phyloP scores from a whole-genome alignment of 2,329 filamentous ascomycete genomes.

The Trichoderma asperellum region DNA sequence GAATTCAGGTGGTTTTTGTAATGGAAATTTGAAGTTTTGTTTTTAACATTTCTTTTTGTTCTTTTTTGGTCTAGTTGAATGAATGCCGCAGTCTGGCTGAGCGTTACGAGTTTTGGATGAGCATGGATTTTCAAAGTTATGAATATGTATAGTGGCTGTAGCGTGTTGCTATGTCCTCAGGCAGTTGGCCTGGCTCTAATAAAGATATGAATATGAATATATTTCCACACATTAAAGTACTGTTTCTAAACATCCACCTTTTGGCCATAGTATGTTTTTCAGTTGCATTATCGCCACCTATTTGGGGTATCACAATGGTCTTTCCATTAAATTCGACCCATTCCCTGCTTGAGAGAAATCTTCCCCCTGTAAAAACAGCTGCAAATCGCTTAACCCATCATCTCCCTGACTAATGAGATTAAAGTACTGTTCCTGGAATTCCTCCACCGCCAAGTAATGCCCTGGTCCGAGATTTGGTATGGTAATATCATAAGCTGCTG shows the following conservation, averaged over 20 bases:
- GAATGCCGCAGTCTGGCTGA: background rate
- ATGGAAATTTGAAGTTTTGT: background rate
- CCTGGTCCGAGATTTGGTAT: constrained; percentile 16
- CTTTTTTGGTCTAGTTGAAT: background rate
- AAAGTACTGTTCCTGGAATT: constrained; percentile 43
- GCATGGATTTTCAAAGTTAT: constrained; percentile 3
- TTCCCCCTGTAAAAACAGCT: constrained; percentile 41
- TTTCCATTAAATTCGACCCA: constrained; percentile 1
- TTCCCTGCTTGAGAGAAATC: constrained; percentile 36
- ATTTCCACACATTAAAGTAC: background rate
- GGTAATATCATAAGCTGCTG: background rate
- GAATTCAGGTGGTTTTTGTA: constrained; percentile 58
- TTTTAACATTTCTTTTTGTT: background rate
- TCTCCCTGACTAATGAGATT: constrained; percentile 44
- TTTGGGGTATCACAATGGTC: background rate
- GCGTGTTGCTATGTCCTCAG: background rate
- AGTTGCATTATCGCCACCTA: background rate
- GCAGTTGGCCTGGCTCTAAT: background rate
- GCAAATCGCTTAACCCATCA: constrained; percentile 42
- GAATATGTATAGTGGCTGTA: constrained; percentile 4
- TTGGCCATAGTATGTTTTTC: background rate
- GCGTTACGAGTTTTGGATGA: constrained; percentile 10
- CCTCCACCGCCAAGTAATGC: constrained; percentile 31
- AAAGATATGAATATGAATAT: background rate
- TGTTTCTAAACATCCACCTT: background rate